Evolutionary conservation across 2,329 filamentous ascomycete genomes (phyloP), one percentile per base, ranked within the genome.

Genomic region (Fusarium armeniacum): DNA sequence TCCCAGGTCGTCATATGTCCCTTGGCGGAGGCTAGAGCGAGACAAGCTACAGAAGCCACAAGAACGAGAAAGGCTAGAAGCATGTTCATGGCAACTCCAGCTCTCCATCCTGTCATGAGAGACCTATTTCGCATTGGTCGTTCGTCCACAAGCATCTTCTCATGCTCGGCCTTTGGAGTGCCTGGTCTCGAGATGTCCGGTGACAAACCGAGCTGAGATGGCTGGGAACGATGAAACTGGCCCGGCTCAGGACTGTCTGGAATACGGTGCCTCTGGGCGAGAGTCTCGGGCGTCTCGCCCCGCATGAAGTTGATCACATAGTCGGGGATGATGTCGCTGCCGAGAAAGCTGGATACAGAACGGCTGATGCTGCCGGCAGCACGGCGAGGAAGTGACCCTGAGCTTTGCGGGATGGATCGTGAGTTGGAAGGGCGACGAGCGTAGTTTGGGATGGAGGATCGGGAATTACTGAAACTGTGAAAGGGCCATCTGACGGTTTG

Each of bases 271-370:
- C 83, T 82, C 58, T 78, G 77, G 8, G 85, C 85, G 22, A 87
- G 72, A 32, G 81, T 82, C 74, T 87, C 85, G 16, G 85, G 85
- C 3, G 85, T 87, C 76, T 87, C 85, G 46, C 85, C 85, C 41
- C 85, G 82, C 65, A 87, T 80, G 73, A 84, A 87, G 75, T 86
- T 84, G 65, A 85, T 79, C 41, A 87, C 83, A 68, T 87, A 87
- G 75, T 87, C 85, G 11, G 85, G 85, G 18, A 87, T 81, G 33
- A 87, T 79, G 56, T 83, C 81, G 58, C 78, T 78, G 58, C 82
- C 79, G 30, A 82, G 77, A 26, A 77, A 67, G 55, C 71, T 76
- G 20, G 76, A 76, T 26, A 76, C 74, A 33, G 76, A 75, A 33
- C 73, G 72, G 51, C 70, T 73, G 62, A 76, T 74, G 56, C 73